Base-by-base conservation (phyloP, 345 rosid species). In the Turritis glabra region DNA sequence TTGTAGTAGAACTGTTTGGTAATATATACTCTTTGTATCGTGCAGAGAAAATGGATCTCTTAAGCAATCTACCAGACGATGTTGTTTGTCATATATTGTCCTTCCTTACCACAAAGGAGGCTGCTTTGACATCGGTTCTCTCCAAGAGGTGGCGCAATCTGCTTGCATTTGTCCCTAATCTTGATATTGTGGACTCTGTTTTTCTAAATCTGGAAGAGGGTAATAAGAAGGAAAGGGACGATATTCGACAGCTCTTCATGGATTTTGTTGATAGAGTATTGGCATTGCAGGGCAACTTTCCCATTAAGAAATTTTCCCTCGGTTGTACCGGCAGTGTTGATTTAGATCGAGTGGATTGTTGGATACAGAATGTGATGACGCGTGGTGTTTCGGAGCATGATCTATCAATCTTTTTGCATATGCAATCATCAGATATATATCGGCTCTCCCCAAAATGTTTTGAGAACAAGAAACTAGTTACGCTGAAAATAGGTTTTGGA, bases 361-460 rank as follows among this genome's bases (percentile, higher is more conserved):
- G 61, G 38, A 55, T 55, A 55, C 2, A 11, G 5, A 55, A 55
- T 30, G 23, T 55, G 38, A 8, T 55, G 3, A 7, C 8, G 0
- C 33, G 23, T 2, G 38, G 61, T 29, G 61, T 55, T 30, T 55
- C 61, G 1, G 59, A 26, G 32, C 17, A 25, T 51, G 4, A 23
- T 23, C 18, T 13, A 14, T 52, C 32, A 14, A 25, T 52, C 57
- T 0, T 52, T 52, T 1, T 47, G 5, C 5, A 18, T 18, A 2
- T 0, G 23, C 5, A 0, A 1, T 7, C 4, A 0, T 3, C 0
- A 35, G 1, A 17, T 17, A 2, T 5, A 3, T 5, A 23, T 52
- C 17, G 0, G 5, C 29, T 52, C 3, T 52, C 8, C 13, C 18
- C 57, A 13, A 25, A 52, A 23, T 7, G 3, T 23, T 52, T 52